Percentiles rank a stretch among this genome's conserved stretches.
phyloP scores from a whole-genome alignment of 441 rosid genomes.

The Aquilaria agallochum region DNA sequence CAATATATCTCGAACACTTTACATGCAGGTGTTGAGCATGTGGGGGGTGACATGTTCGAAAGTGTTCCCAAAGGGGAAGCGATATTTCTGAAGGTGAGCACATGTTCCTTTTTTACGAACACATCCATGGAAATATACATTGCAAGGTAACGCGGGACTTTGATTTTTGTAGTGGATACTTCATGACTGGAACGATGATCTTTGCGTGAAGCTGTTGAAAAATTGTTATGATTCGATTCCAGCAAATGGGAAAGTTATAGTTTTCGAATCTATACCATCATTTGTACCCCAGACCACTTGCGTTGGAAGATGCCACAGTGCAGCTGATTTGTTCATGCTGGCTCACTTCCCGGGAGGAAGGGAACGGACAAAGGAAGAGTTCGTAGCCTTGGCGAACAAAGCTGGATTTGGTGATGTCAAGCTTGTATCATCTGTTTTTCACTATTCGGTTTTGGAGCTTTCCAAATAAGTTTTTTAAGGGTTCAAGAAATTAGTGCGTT shows the following conservation, averaged over 20 bases:
- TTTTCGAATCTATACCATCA: slow-evolving; percentile 10
- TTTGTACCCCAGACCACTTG: background rate
- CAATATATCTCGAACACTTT: no score
- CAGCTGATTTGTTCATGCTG: slow-evolving; percentile 17
- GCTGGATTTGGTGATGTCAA: no score
- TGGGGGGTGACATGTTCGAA: slow-evolving; percentile 36
- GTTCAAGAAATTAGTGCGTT: no score
- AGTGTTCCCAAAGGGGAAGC: slow-evolving; percentile 30
- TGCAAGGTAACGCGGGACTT: no score
- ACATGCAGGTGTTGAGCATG: slow-evolving; percentile 25
- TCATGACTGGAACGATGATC: slow-evolving; percentile 25
- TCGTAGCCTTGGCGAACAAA: background rate
- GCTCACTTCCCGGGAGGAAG: slow-evolving; percentile 22
- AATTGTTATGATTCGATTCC: slow-evolving; percentile 19
- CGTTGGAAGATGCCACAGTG: slow-evolving; percentile 8
- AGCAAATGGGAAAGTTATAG: slow-evolving; percentile 12
- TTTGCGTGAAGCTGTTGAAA: slow-evolving; percentile 22
- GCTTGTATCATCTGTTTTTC: no score
- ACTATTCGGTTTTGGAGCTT: no score
- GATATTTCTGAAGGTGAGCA: slow-evolving; percentile 31
- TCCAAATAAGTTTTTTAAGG: no score
- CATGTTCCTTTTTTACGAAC: no score
- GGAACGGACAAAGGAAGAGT: slow-evolving; percentile 18
- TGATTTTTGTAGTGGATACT: slow-evolving; percentile 17
- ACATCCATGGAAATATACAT: background rate